Conservation (phyloP, 2,329 filamentous ascomycete species). For the Aspergillus fumigatiaffinis region DNA sequence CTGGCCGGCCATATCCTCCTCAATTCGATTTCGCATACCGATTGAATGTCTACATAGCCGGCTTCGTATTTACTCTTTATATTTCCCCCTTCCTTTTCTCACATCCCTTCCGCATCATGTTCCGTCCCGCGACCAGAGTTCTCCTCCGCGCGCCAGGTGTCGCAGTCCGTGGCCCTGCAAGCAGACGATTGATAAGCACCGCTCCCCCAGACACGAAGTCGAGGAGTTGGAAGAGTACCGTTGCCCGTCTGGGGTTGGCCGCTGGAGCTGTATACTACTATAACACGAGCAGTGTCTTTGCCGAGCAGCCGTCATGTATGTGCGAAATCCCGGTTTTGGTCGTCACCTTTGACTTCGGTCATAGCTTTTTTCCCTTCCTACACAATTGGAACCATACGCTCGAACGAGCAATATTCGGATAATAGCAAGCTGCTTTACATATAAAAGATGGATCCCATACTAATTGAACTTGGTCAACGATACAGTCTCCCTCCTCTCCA, state of each 20-base stretch:
- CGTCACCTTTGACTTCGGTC: not conserved
- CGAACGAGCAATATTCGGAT: not conserved
- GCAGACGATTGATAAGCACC: constrained; percentile 54
- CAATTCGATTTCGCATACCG: not conserved
- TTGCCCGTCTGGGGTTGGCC: constrained; percentile 70
- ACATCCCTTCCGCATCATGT: constrained; percentile 40
- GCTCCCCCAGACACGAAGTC: constrained; percentile 58
- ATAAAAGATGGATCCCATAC: not conserved
- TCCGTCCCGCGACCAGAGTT: constrained; percentile 48
- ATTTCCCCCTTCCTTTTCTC: not conserved
- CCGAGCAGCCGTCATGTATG: constrained; percentile 75
- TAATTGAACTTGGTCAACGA: constrained; percentile 6
- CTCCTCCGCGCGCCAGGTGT: constrained; percentile 37
- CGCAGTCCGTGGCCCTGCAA: constrained; percentile 28
- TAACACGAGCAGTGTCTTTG: constrained; percentile 83
- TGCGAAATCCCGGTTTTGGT: constrained; percentile 7
- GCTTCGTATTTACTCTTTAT: not conserved
- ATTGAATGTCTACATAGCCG: not conserved
- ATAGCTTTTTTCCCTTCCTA: constrained; percentile 1
- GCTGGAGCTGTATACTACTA: constrained; percentile 84
- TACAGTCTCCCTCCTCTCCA: constrained; percentile 30
- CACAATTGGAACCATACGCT: constrained; percentile 7
- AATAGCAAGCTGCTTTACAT: not conserved
- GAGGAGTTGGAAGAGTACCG: constrained; percentile 76
- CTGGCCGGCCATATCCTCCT: not conserved